Base-by-base conservation (phyloP, 2,329 filamentous ascomycete species). In the Thelonectria rubi region DNA sequence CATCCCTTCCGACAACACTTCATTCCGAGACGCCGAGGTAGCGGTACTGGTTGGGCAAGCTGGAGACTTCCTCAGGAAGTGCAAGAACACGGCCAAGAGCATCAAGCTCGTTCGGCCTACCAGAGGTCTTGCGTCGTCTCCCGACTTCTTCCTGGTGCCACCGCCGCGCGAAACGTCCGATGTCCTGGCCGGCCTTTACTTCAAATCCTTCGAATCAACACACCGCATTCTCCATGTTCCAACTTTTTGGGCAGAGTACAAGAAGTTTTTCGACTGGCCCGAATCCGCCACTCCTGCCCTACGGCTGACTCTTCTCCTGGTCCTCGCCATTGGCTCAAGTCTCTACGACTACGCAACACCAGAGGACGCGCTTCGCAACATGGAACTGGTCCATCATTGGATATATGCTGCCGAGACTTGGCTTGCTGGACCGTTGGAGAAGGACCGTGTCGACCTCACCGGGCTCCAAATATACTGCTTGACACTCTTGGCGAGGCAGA, bases 181-280 rank as follows among this genome's bases (percentile, higher is more conserved):
- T 58, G 39, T 66, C 12, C 77, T 82, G 70, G 76, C 78, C 7
- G 59, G 69, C 1, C 64, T 81, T 0, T 88, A 88, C 70, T 79
- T 86, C 45, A 70, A 72, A 2, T 81, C 74, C 0, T 86, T 83
- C 59, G 85, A 86, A 60, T 79, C 77, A 1, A 77, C 78, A 0
- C 80, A 85, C 53, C 80, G 83, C 3, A 81, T 88, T 46, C 69
- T 88, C 0, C 85, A 88, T 56, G 69, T 76, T 5, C 84, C 84
- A 0, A 81, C 78, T 0, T 88, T 87, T 61, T 79, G 78, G 77
- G 65, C 73, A 18, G 80, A 85, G 8, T 87, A 86, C 64, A 61
- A 74, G 3, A 70, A 54, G 1, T 83, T 82, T 62, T 86, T 83
- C 83, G 69, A 76, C 3, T 10, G 75, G 3, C 72, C 76, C 0